Conservation (phyloP, 2,329 filamentous ascomycete species). For the Trichoderma atrobrunneum region DNA sequence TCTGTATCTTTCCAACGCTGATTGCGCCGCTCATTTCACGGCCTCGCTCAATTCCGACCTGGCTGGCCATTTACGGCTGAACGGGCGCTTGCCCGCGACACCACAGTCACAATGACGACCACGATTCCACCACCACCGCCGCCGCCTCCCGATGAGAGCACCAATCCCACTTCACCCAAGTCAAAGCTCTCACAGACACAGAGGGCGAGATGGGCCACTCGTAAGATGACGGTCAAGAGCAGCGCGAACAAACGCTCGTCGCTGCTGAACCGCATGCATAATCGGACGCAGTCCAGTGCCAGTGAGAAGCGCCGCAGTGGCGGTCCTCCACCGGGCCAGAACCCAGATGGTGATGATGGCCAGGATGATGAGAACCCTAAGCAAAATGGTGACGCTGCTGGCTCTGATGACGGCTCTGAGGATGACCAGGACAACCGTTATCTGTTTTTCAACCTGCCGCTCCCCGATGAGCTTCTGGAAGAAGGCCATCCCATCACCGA, state of each 20-base stretch:
- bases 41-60: constrained; percentile 24
- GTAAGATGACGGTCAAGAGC: constrained; percentile 73
- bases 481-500: constrained; percentile 68
- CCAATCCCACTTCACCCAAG: constrained; percentile 19
- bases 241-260: constrained; percentile 77
- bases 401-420: constrained; percentile 38
- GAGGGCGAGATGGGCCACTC: constrained; percentile 94
- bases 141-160: constrained; percentile 20
- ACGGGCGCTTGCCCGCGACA: constrained; percentile 40
- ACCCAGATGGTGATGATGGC: constrained; percentile 28
- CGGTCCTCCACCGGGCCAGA: constrained; percentile 32
- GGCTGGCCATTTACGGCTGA: constrained; percentile 38
- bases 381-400: constrained; percentile 30
- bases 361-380: constrained; percentile 24
- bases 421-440: constrained; percentile 48
- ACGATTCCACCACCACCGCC: constrained; percentile 4
- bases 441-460: constrained; percentile 81
- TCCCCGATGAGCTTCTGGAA: constrained; percentile 72
- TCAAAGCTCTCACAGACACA: constrained; percentile 50
- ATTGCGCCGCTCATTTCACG: background rate
- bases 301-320: constrained; percentile 65
- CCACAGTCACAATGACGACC: constrained; percentile 35
- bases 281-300: constrained; percentile 53
- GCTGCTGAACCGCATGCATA: constrained; percentile 72
- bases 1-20: background rate